These are phyloP conservation scores for Trichoderma virens DNA, from an alignment of 495 filamentous ascomycete species.

Conservation along the genomic window DNA sequence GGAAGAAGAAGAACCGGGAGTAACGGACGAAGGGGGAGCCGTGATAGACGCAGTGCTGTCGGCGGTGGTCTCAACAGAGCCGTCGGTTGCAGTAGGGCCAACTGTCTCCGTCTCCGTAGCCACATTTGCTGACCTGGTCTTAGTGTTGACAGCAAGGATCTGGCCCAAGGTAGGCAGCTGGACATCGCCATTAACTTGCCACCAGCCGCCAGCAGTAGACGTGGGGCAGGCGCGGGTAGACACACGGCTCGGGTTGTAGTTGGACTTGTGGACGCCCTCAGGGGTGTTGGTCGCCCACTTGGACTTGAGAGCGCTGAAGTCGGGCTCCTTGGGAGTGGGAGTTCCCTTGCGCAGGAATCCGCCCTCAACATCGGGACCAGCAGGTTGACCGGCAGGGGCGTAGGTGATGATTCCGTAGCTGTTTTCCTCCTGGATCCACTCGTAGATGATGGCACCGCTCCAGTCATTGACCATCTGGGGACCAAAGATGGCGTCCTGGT, in stretches of 20 bases:
- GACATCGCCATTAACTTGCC: slow-evolving; percentile 54
- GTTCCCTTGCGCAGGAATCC: slow-evolving; percentile 65
- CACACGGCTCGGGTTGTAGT: slow-evolving; percentile 51
- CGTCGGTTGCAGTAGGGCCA: not conserved
- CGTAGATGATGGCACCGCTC: slow-evolving; percentile 81
- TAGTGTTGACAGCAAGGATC: not conserved
- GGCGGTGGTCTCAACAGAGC: not conserved
- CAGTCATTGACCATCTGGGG: slow-evolving; percentile 58
- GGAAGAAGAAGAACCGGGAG: not conserved
- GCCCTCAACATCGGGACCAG: slow-evolving; percentile 38
- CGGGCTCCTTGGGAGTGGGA: slow-evolving; percentile 64
- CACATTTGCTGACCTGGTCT: not conserved
- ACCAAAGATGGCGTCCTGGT: slow-evolving; percentile 72
- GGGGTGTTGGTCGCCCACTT: slow-evolving; percentile 71
- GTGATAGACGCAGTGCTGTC: not conserved
- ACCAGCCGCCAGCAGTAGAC: slow-evolving; percentile 62
- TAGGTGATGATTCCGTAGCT: slow-evolving; percentile 81
- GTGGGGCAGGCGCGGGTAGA: slow-evolving; percentile 64
- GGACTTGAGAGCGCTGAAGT: slow-evolving; percentile 68
- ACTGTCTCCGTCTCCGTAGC: not conserved
- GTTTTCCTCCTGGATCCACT: slow-evolving; percentile 84
- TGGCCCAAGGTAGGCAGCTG: slow-evolving; percentile 56
- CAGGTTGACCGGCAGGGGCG: slow-evolving; percentile 45
- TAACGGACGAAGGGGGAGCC: not conserved
- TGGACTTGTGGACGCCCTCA: slow-evolving; percentile 53